phyloP scores from a whole-genome alignment of 2,329 filamentous ascomycete species.

The Nemania sp. region DNA sequence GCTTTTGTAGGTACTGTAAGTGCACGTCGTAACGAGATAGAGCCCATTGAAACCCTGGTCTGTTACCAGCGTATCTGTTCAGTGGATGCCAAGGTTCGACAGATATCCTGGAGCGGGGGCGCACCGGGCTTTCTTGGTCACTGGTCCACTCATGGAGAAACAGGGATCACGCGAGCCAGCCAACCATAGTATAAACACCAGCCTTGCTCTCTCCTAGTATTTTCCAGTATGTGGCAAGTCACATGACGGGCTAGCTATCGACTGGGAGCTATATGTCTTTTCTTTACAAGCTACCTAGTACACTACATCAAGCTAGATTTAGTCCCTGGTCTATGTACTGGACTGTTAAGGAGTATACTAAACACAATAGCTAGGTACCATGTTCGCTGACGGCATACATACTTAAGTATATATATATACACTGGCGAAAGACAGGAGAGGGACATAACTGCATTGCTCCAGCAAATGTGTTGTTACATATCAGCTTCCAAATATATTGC shows the following conservation, averaged over 20 bases:
- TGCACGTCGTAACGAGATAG: background rate
- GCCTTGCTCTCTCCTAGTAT: background rate
- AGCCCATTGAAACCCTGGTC: background rate
- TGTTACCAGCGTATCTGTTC: background rate
- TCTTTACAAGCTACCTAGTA: too few relatives aligned
- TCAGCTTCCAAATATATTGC: too few relatives aligned
- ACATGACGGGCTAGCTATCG: slow-evolving; percentile 1
- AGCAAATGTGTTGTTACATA: too few relatives aligned
- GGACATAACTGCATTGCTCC: too few relatives aligned
- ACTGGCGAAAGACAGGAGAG: too few relatives aligned
- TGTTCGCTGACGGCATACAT: too few relatives aligned
- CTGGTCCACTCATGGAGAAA: background rate
- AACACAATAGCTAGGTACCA: too few relatives aligned
- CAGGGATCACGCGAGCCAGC: background rate
- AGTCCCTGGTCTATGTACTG: too few relatives aligned
- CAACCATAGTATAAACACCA: background rate
- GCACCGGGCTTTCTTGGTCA: slow-evolving; percentile 5
- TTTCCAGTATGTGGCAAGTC: background rate
- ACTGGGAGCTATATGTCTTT: background rate
- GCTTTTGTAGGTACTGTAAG: too few relatives aligned
- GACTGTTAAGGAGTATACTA: too few relatives aligned
- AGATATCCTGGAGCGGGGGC: background rate
- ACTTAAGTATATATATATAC: too few relatives aligned
- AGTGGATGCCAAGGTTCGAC: background rate
- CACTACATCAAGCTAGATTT: too few relatives aligned